These are phyloP conservation scores for Chaetothyriales sp. DNA, from an alignment of 2,329 filamentous ascomycete species.

Conservation along the genomic window DNA sequence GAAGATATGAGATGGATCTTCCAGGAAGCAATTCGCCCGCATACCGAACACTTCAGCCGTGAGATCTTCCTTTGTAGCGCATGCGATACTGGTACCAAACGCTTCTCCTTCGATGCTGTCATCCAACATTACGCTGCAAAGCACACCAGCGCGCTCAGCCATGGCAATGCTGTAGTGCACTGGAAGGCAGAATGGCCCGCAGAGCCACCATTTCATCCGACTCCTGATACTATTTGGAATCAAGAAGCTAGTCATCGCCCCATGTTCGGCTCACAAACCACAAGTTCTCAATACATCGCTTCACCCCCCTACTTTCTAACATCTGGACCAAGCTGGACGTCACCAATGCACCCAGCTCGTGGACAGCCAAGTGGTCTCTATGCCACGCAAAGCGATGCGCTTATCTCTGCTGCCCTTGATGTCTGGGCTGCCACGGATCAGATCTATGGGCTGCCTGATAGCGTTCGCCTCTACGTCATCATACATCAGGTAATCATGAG, in stretches of 20 bases:
- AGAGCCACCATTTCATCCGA: conserved; percentile 53
- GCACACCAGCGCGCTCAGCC: conserved; percentile 55
- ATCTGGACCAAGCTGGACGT: not conserved
- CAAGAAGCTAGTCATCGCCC: not conserved
- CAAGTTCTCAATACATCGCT: not conserved
- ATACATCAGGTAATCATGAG: conserved; percentile 47
- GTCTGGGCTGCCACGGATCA: conserved; percentile 48
- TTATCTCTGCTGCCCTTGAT: conserved; percentile 42
- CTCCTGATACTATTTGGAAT: conserved; percentile 29
- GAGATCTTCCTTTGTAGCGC: conserved; percentile 63
- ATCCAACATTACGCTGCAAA: conserved; percentile 75
- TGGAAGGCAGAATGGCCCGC: conserved; percentile 74
- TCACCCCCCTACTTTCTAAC: not conserved
- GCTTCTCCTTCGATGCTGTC: conserved; percentile 62
- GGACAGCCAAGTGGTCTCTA: conserved; percentile 20
- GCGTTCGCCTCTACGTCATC: conserved; percentile 47
- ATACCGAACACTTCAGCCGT: conserved; percentile 50
- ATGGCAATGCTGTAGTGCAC: conserved; percentile 56
- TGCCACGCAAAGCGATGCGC: conserved; percentile 34
- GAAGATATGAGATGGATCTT: conserved; percentile 83
- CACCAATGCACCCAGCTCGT: not conserved
- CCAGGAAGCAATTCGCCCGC: conserved; percentile 57
- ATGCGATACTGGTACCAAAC: conserved; percentile 49
- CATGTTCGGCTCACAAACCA: conserved; percentile 6
- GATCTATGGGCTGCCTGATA: conserved; percentile 46